Evolutionary conservation across 768 basidiomycete species (phyloP), one percentile per base, ranked within the genome.

Genomic region (Agaricus sinodeliciosus): DNA sequence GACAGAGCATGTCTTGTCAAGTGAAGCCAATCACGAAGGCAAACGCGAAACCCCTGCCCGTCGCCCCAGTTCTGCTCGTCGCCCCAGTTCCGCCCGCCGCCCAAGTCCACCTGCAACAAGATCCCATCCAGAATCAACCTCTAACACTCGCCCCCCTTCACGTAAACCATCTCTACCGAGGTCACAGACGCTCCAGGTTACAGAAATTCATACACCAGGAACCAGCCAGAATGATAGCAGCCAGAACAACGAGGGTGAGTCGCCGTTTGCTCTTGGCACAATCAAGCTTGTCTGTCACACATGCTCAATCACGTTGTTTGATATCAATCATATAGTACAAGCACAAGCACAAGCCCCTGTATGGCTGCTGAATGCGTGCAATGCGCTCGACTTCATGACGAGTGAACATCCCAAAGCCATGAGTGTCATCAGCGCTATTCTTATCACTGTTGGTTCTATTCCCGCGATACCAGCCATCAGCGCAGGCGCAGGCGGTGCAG

Each of bases 361-460:
- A 0, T 90, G 87, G 87, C 75, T 90, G 15, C 63, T 90, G 51
- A 89, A 88, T 60, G 87, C 88, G 1, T 83, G 83, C 59, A 80
- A 74, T 44, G 87, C 88, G 9, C 75, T 90, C 55, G 85, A 88
- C 49, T 85, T 77, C 68, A 78, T 90, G 49, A 80, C 80, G 9
- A 77, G 73, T 55, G 88, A 90, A 59, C 87, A 90, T 59, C 88
- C 88, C 9, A 84, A 84, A 63, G 79, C 72, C 43, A 74, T 88
- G 84, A 82, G 78, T 56, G 77, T 86, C 31, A 65, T 89, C 48
- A 85, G 85, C 57, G 87, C 87, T 6, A 80, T 90, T 48, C 77
- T 90, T 55, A 86, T 90, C 62, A 87, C 87, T 2, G 84, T 84
- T 28, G 88, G 87, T 34, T 82, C 84, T 28, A 72, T 90, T 40